Evolutionary conservation across 1,284 basidiomycete genomes (phyloP), one percentile per base, ranked within the genome.

Genomic region (Heimioporus retisporus): DNA sequence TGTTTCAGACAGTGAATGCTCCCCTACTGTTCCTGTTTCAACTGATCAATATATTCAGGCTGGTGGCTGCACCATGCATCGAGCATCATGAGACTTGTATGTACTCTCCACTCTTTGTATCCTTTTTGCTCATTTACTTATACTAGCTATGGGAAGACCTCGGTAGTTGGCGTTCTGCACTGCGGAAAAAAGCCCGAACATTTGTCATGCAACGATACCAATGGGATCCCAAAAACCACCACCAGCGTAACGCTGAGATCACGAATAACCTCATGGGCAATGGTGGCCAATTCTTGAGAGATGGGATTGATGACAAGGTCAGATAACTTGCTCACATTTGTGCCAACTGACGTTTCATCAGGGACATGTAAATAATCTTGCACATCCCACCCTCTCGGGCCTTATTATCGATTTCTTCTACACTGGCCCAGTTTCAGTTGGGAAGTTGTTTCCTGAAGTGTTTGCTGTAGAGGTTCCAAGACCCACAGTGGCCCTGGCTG

Each of bases 291-390:
- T 69, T 70, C 28, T 44, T 69, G 25, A 64, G 25, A 19, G 28
- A 68, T 42, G 63, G 68, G 13, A 19, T 23, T 3, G 63, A 70
- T 48, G 60, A 48, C 2, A 51, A 70, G 43, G 65, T 70, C 44
- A 59, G 60, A 19, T 44, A 6, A 16, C 4, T 44, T 15, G 18
- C 18, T 44, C 18, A 15, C 14, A 6, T 16, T 19, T 15, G 1
- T 31, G 28, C 11, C 15, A 13, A 40, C 59, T 64, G 11, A 69
- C 14, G 3, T 11, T 48, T 14, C 21, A 4, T 35, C n/a, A 70
- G 69, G 68, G 63, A 21, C 61, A 59, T 10, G 31, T n/a, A 6
- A 70, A 70, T 14, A 70, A 70, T 10, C 61, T 70, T 6, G 56
- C 61, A 0, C 66, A 68, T 28, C 55, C 54, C 0, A 42, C 42